phyloP scores from a whole-genome alignment of 768 basidiomycete genomes.

The Tephrocybe sp. region DNA sequence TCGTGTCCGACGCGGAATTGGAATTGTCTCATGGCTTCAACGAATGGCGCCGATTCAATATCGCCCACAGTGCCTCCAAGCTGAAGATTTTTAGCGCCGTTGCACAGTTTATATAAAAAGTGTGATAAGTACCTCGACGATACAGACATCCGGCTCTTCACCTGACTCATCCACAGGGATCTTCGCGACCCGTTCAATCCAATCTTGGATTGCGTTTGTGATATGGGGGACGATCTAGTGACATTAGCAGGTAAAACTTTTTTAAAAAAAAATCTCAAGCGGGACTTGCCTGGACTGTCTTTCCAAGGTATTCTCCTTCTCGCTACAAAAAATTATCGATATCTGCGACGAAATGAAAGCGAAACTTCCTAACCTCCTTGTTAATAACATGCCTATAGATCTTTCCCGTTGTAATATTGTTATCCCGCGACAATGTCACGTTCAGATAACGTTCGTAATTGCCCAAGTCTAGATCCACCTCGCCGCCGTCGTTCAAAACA shows the following conservation, averaged over 20 bases:
- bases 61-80: constrained; percentile 98
- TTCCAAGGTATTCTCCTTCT: constrained; percentile 88
- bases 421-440: constrained; percentile 89
- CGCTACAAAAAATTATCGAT: constrained; percentile 39
- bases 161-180: constrained; percentile 94
- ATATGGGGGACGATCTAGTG: constrained; percentile 89
- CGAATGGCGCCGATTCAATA: constrained; percentile 96
- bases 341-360: background rate
- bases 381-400: constrained; percentile 97
- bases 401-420: constrained; percentile 99
- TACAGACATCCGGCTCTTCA: constrained; percentile 93
- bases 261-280: background rate
- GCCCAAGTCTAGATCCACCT: constrained; percentile 96
- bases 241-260: background rate
- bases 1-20: constrained; percentile 96
- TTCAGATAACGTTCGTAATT: constrained; percentile 99
- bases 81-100: constrained; percentile 33
- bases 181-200: constrained; percentile 94
- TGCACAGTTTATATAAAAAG: background rate
- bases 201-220: constrained; percentile 96
- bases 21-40: constrained; percentile 99
- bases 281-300: constrained; percentile 83
- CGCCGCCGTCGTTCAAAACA: constrained; percentile 96
- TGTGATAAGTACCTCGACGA: constrained; percentile 81
- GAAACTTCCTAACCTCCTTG: constrained; percentile 68